Conservation (phyloP, 2,329 filamentous ascomycete species). For the Akanthomyces uredinophilus region DNA sequence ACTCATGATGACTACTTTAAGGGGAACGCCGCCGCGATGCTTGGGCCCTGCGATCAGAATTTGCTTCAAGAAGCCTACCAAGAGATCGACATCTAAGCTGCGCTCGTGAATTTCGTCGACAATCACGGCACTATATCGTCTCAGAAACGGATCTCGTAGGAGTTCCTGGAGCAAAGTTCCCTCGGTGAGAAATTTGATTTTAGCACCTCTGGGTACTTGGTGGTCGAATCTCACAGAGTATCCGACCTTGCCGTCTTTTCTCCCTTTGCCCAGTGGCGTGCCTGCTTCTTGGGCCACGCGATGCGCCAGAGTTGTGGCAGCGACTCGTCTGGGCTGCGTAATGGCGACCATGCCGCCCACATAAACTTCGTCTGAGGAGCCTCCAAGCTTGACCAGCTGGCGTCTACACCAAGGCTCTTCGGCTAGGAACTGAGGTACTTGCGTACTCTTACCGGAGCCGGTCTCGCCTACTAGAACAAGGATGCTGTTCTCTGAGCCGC, state of each 20-base stretch:
- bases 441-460: conserved; percentile 93
- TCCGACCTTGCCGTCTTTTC: conserved; percentile 58
- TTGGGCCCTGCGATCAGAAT: conserved; percentile 59
- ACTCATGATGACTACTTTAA: conserved; percentile 96
- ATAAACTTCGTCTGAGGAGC: conserved; percentile 36
- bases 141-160: conserved; percentile 74
- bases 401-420: conserved; percentile 72
- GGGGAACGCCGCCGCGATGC: conserved; percentile 63
- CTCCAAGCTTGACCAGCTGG: conserved; percentile 45
- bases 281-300: conserved; percentile 77
- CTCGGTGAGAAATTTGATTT: conserved; percentile 91
- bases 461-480: conserved; percentile 89
- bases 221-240: conserved; percentile 96
- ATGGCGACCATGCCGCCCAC: conserved; percentile 84
- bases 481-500: conserved; percentile 55
- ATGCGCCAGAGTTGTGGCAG: conserved; percentile 83
- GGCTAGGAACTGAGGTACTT: conserved; percentile 86
- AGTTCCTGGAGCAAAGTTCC: conserved; percentile 96
- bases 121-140: conserved; percentile 81
- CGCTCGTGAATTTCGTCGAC: conserved; percentile 97
- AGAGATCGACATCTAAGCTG: conserved; percentile 87
- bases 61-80: conserved; percentile 81
- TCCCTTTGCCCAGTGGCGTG: conserved; percentile 42
- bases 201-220: conserved; percentile 71
- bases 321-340: conserved; percentile 89